These are phyloP conservation scores for Paecilomyces variotii DNA, from an alignment of 2,329 filamentous ascomycete genomes.

Conservation along the genomic window DNA sequence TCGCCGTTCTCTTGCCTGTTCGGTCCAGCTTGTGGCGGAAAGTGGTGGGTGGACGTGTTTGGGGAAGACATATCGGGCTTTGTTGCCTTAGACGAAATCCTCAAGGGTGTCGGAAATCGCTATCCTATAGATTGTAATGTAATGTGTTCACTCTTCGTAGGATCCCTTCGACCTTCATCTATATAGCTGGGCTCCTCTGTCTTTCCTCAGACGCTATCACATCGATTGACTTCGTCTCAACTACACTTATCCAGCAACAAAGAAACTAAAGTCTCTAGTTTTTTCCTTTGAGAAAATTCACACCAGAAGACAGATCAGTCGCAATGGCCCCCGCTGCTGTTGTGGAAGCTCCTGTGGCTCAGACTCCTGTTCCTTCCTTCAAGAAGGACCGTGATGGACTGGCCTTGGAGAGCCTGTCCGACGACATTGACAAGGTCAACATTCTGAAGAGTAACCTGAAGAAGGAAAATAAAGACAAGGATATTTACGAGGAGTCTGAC, in stretches of 20 bases:
- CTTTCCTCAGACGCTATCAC: background rate
- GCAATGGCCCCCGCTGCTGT: background rate
- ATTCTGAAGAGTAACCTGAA: slow-evolving; percentile 50
- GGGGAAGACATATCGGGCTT: background rate
- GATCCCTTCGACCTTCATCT: background rate
- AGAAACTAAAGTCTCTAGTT: background rate
- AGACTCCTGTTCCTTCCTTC: slow-evolving; percentile 11
- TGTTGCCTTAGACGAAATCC: background rate
- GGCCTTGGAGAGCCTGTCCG: slow-evolving; percentile 51
- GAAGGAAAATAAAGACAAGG: slow-evolving; percentile 36
- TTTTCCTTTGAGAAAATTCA: background rate
- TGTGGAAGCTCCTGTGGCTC: background rate
- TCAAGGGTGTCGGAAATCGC: background rate
- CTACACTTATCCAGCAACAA: background rate
- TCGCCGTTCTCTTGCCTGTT: background rate
- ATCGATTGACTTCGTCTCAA: background rate
- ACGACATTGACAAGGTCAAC: slow-evolving; percentile 54
- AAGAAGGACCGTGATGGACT: slow-evolving; percentile 46
- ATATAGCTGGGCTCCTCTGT: background rate
- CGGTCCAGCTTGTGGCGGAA: background rate
- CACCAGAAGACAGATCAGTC: background rate
- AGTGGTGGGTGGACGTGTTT: background rate
- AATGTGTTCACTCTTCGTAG: background rate
- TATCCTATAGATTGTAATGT: background rate
- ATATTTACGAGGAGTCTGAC: slow-evolving; percentile 48